Conservation (phyloP, 2,329 filamentous ascomycete species). For the Zymoseptoria passerinii region DNA sequence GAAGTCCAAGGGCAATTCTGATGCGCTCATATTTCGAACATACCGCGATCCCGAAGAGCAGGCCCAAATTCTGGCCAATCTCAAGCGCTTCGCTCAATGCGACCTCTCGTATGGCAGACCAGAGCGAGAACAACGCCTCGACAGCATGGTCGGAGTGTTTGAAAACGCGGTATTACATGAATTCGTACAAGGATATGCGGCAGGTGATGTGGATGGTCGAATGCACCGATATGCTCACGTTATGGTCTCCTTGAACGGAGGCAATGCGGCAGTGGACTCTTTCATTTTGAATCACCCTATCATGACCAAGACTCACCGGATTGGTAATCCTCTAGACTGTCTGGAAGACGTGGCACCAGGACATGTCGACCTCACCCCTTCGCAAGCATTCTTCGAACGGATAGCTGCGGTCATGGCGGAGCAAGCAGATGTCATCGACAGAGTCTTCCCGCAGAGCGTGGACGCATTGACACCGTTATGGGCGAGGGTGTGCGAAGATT, state of each 20-base stretch:
- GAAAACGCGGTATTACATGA: conserved; percentile 84
- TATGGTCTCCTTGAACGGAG: conserved; percentile 71
- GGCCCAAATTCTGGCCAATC: conserved; percentile 76
- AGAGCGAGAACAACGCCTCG: conserved; percentile 62
- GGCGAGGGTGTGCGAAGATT: conserved; percentile 72
- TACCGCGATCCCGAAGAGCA: conserved; percentile 86
- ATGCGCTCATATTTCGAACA: conserved; percentile 76
- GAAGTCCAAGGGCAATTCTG: conserved; percentile 61
- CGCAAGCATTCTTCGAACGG: conserved; percentile 69
- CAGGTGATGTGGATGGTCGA: conserved; percentile 75
- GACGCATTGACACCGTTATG: conserved; percentile 70
- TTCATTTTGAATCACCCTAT: conserved; percentile 82
- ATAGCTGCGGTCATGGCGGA: conserved; percentile 72
- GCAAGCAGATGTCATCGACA: conserved; percentile 69
- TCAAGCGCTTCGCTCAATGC: conserved; percentile 68
- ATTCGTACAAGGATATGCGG: conserved; percentile 87
- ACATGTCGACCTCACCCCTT: conserved; percentile 69
- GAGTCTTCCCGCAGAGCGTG: conserved; percentile 66
- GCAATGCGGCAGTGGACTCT: conserved; percentile 66
- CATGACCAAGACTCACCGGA: conserved; percentile 62
- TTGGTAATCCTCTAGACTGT: conserved; percentile 73
- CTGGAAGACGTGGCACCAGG: conserved; percentile 59
- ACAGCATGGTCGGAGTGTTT: conserved; percentile 70
- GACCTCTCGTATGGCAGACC: conserved; percentile 71
- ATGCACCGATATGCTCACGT: conserved; percentile 90